A percentile compares a stretch with the other conserved stretches of the same genome.
Evolutionary conservation across 352 stramenopile species (phyloP).

Genomic region (Thraustotheca clavata): DNA sequence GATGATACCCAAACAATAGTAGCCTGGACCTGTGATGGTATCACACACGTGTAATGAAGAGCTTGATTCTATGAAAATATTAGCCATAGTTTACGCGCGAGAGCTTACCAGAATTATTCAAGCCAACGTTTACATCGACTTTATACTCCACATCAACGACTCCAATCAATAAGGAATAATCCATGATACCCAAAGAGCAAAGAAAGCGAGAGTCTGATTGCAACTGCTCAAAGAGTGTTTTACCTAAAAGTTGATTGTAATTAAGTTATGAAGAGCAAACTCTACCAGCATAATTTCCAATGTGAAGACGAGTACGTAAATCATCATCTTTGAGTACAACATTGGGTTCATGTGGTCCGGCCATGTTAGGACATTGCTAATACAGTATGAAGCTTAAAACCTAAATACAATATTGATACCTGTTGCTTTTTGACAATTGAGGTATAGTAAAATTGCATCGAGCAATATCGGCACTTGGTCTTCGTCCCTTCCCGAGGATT

Average conservation of each 20-base stretch:
- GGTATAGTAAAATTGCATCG: conserved; percentile 76
- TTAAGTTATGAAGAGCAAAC: background rate
- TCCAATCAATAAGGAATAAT: conserved; percentile 85
- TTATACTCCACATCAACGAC: conserved; percentile 78
- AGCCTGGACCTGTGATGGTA: conserved; percentile 68
- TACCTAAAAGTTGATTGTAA: conserved; percentile 5
- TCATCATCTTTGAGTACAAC: conserved; percentile 86
- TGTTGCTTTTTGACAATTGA: conserved; percentile 53
- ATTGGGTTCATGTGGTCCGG: conserved; percentile 72
- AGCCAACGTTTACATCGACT: conserved; percentile 33
- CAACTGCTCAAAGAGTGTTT: conserved; percentile 52
- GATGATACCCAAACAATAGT: conserved; percentile 87
- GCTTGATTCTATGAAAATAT: conserved; percentile 10
- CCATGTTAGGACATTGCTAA: conserved; percentile 57
- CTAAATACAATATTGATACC: background rate
- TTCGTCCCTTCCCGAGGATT: conserved; percentile 60
- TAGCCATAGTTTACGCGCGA: background rate
- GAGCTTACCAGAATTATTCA: conserved; percentile 11
- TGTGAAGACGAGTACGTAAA: conserved; percentile 66
- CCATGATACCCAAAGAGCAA: conserved; percentile 77
- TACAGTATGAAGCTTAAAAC: background rate
- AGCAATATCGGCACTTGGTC: conserved; percentile 79
- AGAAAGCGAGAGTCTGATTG: conserved; percentile 70
- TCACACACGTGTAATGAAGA: conserved; percentile 62
- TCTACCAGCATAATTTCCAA: conserved; percentile 44